Percentiles rank a stretch among this genome's conserved stretches.
These are phyloP conservation scores for Soucietia sequanensis DNA, from an alignment of 805 yeast species.

Conservation along the genomic window DNA sequence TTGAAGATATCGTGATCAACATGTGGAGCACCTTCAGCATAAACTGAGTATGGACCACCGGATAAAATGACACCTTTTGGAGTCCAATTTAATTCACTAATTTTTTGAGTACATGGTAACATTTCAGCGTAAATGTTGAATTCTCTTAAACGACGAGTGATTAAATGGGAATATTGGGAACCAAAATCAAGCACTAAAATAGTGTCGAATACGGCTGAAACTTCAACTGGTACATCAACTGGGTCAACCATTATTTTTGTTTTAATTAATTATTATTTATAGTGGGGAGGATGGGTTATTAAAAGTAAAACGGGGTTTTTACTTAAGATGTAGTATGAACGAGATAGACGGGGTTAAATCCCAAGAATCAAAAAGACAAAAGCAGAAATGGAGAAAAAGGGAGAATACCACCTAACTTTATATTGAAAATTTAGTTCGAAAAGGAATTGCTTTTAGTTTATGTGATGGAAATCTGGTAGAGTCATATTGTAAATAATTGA, in stretches of 20 bases:
- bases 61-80: conserved; percentile 96
- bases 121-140: conserved; percentile 98
- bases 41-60: conserved; percentile 98
- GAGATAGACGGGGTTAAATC: conserved; percentile 1
- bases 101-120: conserved; percentile 99
- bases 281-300: no score
- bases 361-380: conserved; percentile 3
- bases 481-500: no score
- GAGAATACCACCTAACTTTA: no score
- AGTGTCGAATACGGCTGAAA: conserved; percentile 90
- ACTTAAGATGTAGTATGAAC: background rate
- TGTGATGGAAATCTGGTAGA: no score
- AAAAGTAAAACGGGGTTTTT: no score
- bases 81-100: conserved; percentile 85
- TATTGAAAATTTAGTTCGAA: no score
- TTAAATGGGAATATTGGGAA: conserved; percentile 95
- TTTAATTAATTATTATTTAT: background rate
- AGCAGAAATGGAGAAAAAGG: no score
- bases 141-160: conserved; percentile 96
- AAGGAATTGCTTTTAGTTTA: no score
- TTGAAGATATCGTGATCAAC: conserved; percentile 93
- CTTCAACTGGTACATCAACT: conserved; percentile 52
- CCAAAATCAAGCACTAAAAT: conserved; percentile 97
- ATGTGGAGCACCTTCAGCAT: conserved; percentile 93
- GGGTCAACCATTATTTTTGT: conserved; percentile 4